Conservation (phyloP, 2,329 filamentous ascomycete genomes). For the Colletotrichum echinochloae region DNA sequence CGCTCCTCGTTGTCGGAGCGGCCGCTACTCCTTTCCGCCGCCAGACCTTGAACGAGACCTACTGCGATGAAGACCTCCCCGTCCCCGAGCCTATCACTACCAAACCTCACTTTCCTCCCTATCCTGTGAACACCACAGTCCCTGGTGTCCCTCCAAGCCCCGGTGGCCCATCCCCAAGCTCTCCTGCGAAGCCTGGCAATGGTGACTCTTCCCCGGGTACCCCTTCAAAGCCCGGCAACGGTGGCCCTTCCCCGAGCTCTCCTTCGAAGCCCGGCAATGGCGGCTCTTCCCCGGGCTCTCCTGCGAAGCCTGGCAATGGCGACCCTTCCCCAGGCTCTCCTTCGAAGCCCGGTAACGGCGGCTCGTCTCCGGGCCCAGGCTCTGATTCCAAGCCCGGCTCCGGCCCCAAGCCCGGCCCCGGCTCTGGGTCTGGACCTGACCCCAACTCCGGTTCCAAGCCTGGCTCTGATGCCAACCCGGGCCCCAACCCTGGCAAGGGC, state of each 20-base stretch:
- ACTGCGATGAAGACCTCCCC: conserved; percentile 33
- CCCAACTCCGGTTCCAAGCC: background rate
- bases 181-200: too few species aligned
- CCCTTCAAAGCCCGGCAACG: too few species aligned
- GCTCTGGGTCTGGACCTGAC: background rate
- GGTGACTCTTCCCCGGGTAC: conserved; percentile 3
- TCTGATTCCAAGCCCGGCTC: background rate
- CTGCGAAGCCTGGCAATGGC: too few species aligned
- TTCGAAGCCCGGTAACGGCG: conserved; percentile 11
- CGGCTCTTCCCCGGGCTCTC: conserved; percentile 2
- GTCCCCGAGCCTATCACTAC: conserved; percentile 15
- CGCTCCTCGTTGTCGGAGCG: conserved; percentile 40
- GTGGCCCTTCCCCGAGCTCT: too few species aligned
- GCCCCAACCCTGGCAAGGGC: background rate
- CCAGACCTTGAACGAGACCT: conserved; percentile 34
- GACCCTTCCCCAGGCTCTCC: background rate
- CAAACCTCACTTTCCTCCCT: conserved; percentile 26
- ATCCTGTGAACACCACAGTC: conserved; percentile 30
- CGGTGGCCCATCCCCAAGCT: too few species aligned
- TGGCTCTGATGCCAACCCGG: background rate
- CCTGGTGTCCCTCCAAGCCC: conserved; percentile 27
- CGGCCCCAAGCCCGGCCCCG: background rate
- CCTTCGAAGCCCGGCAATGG: too few species aligned
- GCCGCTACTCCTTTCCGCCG: conserved; percentile 34
- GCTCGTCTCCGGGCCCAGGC: background rate